Conservation (phyloP, 2,329 filamentous ascomycete genomes). For the Fusarium nematophilum region DNA sequence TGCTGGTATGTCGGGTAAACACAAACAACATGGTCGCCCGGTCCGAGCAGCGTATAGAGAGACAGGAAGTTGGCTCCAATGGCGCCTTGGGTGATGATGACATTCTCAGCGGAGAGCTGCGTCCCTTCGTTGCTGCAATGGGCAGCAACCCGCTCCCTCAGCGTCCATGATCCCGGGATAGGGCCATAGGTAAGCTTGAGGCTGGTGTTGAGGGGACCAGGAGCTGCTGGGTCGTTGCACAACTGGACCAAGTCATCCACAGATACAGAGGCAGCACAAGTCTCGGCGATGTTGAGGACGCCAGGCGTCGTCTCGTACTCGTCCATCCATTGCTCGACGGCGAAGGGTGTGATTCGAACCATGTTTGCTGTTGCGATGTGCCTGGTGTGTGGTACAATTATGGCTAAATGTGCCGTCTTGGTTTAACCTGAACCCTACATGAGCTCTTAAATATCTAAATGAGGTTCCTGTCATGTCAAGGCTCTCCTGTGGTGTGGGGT, state of each 20-base stretch:
- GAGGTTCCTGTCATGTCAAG: too few species aligned
- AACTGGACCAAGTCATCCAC: conserved; percentile 73
- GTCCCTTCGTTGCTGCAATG: conserved; percentile 70
- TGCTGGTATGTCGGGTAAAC: conserved; percentile 91
- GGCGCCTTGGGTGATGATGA: conserved; percentile 82
- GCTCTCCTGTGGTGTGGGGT: too few species aligned
- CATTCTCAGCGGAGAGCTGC: conserved; percentile 64
- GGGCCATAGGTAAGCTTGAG: conserved; percentile 77
- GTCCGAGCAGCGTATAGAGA: conserved; percentile 77
- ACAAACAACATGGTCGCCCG: conserved; percentile 85
- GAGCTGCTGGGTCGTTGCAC: conserved; percentile 62
- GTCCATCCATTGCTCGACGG: conserved; percentile 80
- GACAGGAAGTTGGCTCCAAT: conserved; percentile 88
- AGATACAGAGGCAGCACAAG: conserved; percentile 80
- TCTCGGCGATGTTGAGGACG: conserved; percentile 80
- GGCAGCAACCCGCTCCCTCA: conserved; percentile 73
- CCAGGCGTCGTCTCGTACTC: conserved; percentile 66
- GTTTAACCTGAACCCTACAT: background rate
- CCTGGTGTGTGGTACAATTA: background rate
- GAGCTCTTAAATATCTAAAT: too few species aligned
- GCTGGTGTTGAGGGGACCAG: conserved; percentile 58
- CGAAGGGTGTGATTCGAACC: conserved; percentile 70
- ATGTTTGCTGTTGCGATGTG: conserved; percentile 47
- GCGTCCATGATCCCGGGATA: conserved; percentile 73
- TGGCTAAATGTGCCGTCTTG: background rate